These are phyloP conservation scores for Cichorium intybus DNA, from an alignment of 140 eudicot genomes.

Conservation along the genomic window DNA sequence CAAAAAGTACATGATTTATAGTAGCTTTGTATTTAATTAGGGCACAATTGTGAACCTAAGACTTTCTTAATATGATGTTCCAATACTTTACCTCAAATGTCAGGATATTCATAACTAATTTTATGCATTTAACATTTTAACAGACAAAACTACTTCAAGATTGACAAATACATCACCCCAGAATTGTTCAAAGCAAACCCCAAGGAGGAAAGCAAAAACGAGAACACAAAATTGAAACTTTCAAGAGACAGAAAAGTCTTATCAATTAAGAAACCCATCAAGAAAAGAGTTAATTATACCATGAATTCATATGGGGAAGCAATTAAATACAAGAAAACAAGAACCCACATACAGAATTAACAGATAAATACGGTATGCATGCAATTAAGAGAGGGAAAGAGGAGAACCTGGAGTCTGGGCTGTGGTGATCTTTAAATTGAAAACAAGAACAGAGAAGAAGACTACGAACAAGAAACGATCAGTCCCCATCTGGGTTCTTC, in stretches of 20 bases:
- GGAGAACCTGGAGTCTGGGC: conserved; percentile 78
- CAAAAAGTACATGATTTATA: background rate
- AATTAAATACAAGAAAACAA: conserved; percentile 3
- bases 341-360: conserved; percentile 9
- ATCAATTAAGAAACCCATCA: conserved; percentile 9
- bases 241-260: conserved; percentile 8
- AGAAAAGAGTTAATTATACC: background rate
- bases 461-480: conserved; percentile 21
- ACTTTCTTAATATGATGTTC: background rate
- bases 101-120: background rate
- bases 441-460: conserved; percentile 26
- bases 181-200: conserved; percentile 4
- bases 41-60: conserved; percentile 17
- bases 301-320: conserved; percentile 5
- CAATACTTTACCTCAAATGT: conserved; percentile 14
- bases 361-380: background rate
- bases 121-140: background rate
- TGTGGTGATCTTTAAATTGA: conserved; percentile 32
- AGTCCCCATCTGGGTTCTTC: conserved; percentile 47
- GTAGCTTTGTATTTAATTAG: conserved; percentile 12
- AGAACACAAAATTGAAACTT: background rate
- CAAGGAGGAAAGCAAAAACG: background rate
- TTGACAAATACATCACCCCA: conserved; percentile 4
- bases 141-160: conserved; percentile 5
- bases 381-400: conserved; percentile 9